phyloP scores from a whole-genome alignment of 768 basidiomycete genomes.

The Rhodotorula toruloides region DNA sequence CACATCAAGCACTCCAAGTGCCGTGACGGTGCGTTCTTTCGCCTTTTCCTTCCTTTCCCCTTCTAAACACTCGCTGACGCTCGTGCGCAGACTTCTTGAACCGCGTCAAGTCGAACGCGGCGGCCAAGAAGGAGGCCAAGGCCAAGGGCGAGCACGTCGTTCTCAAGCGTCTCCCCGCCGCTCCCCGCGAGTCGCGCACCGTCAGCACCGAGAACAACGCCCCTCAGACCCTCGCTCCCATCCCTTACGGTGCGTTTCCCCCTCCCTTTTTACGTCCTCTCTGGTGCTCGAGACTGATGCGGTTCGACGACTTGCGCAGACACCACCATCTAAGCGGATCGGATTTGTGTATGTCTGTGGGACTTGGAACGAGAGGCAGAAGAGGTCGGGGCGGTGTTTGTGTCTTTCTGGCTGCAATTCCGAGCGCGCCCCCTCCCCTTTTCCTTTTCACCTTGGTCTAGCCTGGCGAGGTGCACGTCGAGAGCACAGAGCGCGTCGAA shows the following conservation, averaged over 20 bases:
- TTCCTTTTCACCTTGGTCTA: too few species aligned
- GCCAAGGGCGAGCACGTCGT: slow-evolving; percentile 79
- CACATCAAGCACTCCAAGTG: slow-evolving; percentile 92
- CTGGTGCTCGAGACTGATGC: not conserved
- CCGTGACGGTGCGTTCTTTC: slow-evolving; percentile 54
- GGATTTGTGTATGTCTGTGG: too few species aligned
- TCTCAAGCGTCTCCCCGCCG: slow-evolving; percentile 77
- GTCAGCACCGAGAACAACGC: slow-evolving; percentile 66
- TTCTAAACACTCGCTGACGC: not conserved
- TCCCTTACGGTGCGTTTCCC: slow-evolving; percentile 61
- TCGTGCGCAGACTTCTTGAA: slow-evolving; percentile 71
- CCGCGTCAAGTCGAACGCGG: slow-evolving; percentile 86
- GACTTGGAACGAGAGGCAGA: too few species aligned
- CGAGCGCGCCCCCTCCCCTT: too few species aligned
- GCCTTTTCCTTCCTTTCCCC: not conserved
- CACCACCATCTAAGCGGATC: slow-evolving; percentile 38
- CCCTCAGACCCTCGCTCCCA: slow-evolving; percentile 87
- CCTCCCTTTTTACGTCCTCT: not conserved
- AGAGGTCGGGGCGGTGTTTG: too few species aligned
- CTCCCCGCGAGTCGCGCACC: slow-evolving; percentile 71
- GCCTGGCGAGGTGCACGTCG: too few species aligned
- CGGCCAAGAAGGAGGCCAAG: slow-evolving; percentile 75
- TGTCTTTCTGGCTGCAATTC: too few species aligned
- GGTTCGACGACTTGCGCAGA: slow-evolving; percentile 8
- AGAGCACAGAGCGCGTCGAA: too few species aligned